Percentiles rank a stretch among this genome's conserved stretches.
Conservation (phyloP, 352 stramenopile species). For the Pythium dissimile region DNA sequence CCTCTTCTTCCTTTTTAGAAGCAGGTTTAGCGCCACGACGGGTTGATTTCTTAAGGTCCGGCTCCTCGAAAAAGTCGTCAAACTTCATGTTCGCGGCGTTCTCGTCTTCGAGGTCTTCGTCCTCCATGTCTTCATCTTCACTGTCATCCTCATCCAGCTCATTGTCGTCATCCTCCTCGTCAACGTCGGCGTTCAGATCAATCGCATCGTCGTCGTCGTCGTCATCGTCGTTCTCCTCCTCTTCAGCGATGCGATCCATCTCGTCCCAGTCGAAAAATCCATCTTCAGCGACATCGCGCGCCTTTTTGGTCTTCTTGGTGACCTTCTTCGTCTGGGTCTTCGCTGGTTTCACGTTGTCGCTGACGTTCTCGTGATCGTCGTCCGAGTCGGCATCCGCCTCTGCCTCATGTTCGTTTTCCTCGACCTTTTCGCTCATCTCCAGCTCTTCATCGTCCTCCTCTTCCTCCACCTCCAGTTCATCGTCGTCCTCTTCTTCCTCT, state of each 20-base stretch:
- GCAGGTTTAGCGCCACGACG: too few relatives aligned
- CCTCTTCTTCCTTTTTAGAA: too few relatives aligned
- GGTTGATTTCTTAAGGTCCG: slow-evolving; percentile 8
- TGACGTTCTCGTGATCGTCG: slow-evolving; percentile 23
- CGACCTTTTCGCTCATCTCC: slow-evolving; percentile 27
- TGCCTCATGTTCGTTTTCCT: slow-evolving; percentile 19
- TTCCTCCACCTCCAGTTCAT: slow-evolving; percentile 21
- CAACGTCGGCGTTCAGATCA: slow-evolving; percentile 34
- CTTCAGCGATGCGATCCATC: slow-evolving; percentile 82
- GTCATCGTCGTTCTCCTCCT: slow-evolving; percentile 50
- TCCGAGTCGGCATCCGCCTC: slow-evolving; percentile 25
- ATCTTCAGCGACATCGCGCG: slow-evolving; percentile 67
- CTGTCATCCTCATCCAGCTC: slow-evolving; percentile 71
- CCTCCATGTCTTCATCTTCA: slow-evolving; percentile 71
- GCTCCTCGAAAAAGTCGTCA: slow-evolving; percentile 36
- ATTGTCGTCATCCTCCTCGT: slow-evolving; percentile 53
- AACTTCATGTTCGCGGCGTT: slow-evolving; percentile 26
- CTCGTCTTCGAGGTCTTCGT: slow-evolving; percentile 43
- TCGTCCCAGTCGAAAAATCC: slow-evolving; percentile 87
- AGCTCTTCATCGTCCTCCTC: slow-evolving; percentile 18
- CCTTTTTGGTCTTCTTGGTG: slow-evolving; percentile 51
- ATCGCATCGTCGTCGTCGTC: slow-evolving; percentile 44
- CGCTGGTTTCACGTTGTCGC: slow-evolving; percentile 21
- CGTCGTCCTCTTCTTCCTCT: slow-evolving; percentile 27
- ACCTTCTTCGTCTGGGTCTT: slow-evolving; percentile 25